Percentiles rank a stretch among this genome's conserved stretches.
phyloP scores from a whole-genome alignment of 306 rosid species.

The Corylus americana region DNA sequence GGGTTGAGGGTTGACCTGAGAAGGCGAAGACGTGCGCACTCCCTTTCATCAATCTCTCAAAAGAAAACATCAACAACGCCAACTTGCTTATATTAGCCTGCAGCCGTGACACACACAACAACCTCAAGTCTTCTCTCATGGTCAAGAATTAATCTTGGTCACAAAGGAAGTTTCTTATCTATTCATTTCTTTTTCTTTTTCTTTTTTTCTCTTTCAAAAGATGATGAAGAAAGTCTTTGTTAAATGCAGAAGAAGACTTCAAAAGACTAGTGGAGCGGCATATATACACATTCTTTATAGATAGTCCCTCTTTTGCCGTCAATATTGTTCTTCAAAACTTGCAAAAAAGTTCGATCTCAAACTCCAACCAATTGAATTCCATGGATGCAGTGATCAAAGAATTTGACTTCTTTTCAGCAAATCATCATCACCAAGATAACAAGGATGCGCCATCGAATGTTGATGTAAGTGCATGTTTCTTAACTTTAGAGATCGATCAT shows the following conservation, averaged over 20 bases:
- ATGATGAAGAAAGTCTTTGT: not conserved
- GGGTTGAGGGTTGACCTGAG: too few relatives aligned
- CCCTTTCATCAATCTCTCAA: too few relatives aligned
- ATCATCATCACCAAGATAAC: conserved; percentile 6
- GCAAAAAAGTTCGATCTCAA: not conserved
- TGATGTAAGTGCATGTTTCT: conserved; percentile 31
- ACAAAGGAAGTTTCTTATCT: not conserved
- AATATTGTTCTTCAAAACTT: not conserved
- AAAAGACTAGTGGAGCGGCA: not conserved
- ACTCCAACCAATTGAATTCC: not conserved
- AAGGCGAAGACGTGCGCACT: too few relatives aligned
- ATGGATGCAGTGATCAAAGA: conserved; percentile 31
- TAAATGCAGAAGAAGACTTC: not conserved
- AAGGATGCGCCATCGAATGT: conserved; percentile 1
- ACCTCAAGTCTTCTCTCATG: not conserved
- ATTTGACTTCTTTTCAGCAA: conserved; percentile 8
- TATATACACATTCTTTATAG: not conserved
- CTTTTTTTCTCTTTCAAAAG: not conserved
- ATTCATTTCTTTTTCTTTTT: not conserved
- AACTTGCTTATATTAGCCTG: too few relatives aligned
- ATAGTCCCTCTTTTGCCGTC: not conserved
- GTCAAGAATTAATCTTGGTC: not conserved
- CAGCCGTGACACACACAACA: too few relatives aligned
- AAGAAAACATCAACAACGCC: too few relatives aligned
- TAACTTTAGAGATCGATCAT: not conserved